A percentile compares a stretch with the other conserved stretches of the same genome.
Conservation (phyloP, 179 eudicot genomes). For the Gypsophila paniculata region DNA sequence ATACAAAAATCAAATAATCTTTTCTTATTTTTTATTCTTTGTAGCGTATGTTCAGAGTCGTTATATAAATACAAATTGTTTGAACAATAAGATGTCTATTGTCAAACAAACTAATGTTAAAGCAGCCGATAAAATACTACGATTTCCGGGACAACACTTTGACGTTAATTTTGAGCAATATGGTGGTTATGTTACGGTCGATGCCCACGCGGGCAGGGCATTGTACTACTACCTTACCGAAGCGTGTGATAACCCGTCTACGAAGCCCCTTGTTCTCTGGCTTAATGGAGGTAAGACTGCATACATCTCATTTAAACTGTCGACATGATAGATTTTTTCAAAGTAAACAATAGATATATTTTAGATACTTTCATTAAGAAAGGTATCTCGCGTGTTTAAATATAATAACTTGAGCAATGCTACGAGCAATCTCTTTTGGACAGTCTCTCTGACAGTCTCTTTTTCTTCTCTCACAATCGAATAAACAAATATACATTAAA, state of each 20-base stretch:
- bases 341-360: too few species aligned
- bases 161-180: conserved; percentile 9
- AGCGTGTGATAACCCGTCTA: not conserved
- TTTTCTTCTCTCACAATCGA: too few species aligned
- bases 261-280: conserved; percentile 19
- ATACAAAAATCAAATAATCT: not conserved
- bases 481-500: too few species aligned
- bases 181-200: conserved; percentile 17
- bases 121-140: not conserved
- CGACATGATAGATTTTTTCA: too few species aligned
- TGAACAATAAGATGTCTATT: conserved; percentile 11
- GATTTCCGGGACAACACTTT: conserved; percentile 8
- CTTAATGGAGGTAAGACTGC: conserved; percentile 14
- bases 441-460: too few species aligned
- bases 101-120: not conserved
- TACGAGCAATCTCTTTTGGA: too few species aligned
- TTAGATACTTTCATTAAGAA: too few species aligned
- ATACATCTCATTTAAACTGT: too few species aligned
- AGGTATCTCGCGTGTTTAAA: too few species aligned
- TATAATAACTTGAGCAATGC: too few species aligned
- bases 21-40: not conserved
- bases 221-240: conserved; percentile 10
- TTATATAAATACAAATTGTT: not conserved
- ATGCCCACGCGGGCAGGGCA: conserved; percentile 10
- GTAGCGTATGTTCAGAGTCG: conserved; percentile 8